Evolutionary conservation across 352 stramenopile species (phyloP).

Genomic region (Phytophthora tentaculata): DNA sequence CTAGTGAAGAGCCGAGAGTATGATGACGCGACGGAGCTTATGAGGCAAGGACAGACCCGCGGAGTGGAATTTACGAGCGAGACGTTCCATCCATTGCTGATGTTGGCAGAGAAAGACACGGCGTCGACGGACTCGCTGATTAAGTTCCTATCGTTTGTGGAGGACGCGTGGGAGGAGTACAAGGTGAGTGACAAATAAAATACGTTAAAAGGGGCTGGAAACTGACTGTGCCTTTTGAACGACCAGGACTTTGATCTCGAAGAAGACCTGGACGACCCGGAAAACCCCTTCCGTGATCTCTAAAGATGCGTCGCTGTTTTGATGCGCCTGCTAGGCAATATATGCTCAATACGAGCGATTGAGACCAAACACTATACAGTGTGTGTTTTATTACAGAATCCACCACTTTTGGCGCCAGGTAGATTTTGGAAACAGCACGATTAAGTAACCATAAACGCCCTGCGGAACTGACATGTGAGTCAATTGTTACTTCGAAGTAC

Average conservation of each 20-base stretch:
- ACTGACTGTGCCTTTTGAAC: constrained; percentile 1
- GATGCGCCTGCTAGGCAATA: neutral
- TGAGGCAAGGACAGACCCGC: constrained; percentile 46
- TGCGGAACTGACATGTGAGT: too few relatives aligned
- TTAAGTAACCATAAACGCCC: too few relatives aligned
- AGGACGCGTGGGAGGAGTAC: constrained; percentile 71
- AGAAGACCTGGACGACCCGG: constrained; percentile 27
- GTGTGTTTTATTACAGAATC: too few relatives aligned
- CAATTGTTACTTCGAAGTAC: too few relatives aligned
- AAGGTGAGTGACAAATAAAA: constrained; percentile 39
- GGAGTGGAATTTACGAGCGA: constrained; percentile 62
- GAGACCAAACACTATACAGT: too few relatives aligned
- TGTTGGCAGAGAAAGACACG: constrained; percentile 52
- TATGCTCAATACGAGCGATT: too few relatives aligned
- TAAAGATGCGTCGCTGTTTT: constrained; percentile 11
- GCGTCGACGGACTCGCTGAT: constrained; percentile 61
- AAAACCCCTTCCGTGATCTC: constrained; percentile 32
- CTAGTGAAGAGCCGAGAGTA: constrained; percentile 54
- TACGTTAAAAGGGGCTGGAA: neutral
- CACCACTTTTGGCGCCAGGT: too few relatives aligned
- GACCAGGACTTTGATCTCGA: constrained; percentile 34
- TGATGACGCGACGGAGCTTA: constrained; percentile 43
- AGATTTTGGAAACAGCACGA: too few relatives aligned
- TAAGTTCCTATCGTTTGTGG: constrained; percentile 64
- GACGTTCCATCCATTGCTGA: constrained; percentile 64